These are phyloP conservation scores for Trichocomaceae sp. DNA, from an alignment of 2,329 filamentous ascomycete species.

Conservation along the genomic window DNA sequence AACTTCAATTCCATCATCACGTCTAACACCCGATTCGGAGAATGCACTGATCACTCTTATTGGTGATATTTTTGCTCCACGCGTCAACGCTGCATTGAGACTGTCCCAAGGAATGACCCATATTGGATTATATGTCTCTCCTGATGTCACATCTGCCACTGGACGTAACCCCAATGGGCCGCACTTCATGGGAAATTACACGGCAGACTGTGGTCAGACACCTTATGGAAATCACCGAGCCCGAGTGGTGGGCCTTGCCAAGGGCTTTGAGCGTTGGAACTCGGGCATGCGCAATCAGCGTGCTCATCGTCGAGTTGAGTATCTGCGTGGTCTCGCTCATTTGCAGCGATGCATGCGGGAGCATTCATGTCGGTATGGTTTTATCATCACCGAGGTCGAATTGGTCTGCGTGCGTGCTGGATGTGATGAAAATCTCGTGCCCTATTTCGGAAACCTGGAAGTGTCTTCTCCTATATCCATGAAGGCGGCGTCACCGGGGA, in stretches of 20 bases:
- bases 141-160: conserved; percentile 29
- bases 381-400: conserved; percentile 94
- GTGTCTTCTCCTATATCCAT: conserved; percentile 55
- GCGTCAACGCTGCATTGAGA: conserved; percentile 76
- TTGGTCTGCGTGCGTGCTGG: conserved; percentile 83
- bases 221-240: conserved; percentile 47
- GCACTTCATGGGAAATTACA: conserved; percentile 49
- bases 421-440: conserved; percentile 52
- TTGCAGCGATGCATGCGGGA: conserved; percentile 90
- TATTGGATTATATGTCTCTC: conserved; percentile 38
- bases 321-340: conserved; percentile 77
- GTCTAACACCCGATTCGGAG: conserved; percentile 70
- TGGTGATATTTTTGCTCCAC: conserved; percentile 71
- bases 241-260: conserved; percentile 76
- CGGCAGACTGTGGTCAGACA: conserved; percentile 45
- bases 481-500: conserved; percentile 31
- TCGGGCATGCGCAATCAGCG: conserved; percentile 84
- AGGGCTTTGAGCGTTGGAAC: conserved; percentile 90
- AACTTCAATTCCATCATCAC: not conserved
- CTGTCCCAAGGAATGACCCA: conserved; percentile 65
- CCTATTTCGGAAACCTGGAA: conserved; percentile 85
- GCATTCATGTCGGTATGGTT: conserved; percentile 86
- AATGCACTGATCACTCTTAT: conserved; percentile 68
- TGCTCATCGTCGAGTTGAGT: conserved; percentile 78
- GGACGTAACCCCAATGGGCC: conserved; percentile 41